Evolutionary conservation across 1,284 basidiomycete genomes (phyloP), one percentile per base, ranked within the genome.

Genomic region (Heimioporus punctisporus): DNA sequence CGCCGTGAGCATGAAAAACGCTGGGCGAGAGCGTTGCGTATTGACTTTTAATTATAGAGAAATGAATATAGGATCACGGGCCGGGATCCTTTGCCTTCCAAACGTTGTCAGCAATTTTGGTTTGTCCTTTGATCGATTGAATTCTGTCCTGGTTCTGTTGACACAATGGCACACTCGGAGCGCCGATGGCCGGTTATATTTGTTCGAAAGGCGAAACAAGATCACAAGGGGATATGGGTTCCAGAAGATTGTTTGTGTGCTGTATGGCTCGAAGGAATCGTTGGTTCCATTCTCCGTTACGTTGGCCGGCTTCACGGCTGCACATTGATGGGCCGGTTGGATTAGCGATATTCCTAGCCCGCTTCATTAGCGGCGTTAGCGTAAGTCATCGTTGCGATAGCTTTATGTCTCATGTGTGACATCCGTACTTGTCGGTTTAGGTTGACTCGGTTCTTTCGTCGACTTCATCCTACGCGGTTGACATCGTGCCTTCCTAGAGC

Each of bases 221-320:
- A 74, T 19, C 75, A 86, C 31, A 76, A 76, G 45, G 84, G 73
- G 7, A 58, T 69, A 19, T 80, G 75, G 80, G 73, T 76, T 5
- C 84, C 86, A 0, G 87, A 90, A 64, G 87, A 88, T 61, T 75
- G 86, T 6, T 73, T 88, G 24, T 72, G 77, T 12, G 82, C 78
- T 0, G 73, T 75, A n/a, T n/a, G 83, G 41, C 56, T 78, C 9
- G 84, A 82, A 17, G 73, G 74, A 1, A 71, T 71, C 1, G n/a
- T n/a, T n/a, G n/a, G n/a, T n/a, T n/a, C 71, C 71, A 9, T 7
- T 70, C 12, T 73, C 71, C n/a, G 54, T 72, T 30, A 57, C 43
- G 3, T 14, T 57, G 9, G 57, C 54, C 2, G 65, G 68, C n/a
- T 54, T 70, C 39, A 48, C 56, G 21, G 68, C 58, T 10, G 21